phyloP scores from a whole-genome alignment of 2,329 filamentous ascomycete genomes.

The Hymenoscyphus salicellus region DNA sequence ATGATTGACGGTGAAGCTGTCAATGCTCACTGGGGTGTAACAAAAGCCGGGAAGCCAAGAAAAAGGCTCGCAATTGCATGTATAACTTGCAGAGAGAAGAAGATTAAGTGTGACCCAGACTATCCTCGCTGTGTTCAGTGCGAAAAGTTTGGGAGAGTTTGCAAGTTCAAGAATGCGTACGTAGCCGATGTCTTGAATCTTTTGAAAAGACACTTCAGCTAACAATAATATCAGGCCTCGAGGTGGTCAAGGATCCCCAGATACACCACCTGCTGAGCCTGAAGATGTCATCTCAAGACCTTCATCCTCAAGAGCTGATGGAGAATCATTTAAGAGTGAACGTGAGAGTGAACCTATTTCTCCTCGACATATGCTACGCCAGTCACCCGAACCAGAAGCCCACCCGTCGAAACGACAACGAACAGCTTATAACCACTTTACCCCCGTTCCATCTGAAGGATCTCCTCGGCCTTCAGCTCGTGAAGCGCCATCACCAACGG shows the following conservation, averaged over 20 bases:
- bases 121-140: slow-evolving; percentile 86
- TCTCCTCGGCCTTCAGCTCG: slow-evolving; percentile 29
- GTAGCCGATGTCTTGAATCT: slow-evolving; percentile 37
- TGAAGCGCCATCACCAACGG: slow-evolving; percentile 25
- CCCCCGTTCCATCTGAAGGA: slow-evolving; percentile 33
- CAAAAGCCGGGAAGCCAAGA: slow-evolving; percentile 88
- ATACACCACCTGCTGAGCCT: slow-evolving; percentile 35
- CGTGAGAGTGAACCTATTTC: slow-evolving; percentile 32
- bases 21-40: slow-evolving; percentile 90
- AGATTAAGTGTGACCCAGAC: slow-evolving; percentile 93
- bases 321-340: slow-evolving; percentile 32
- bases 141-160: slow-evolving; percentile 82
- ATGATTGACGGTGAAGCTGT: slow-evolving; percentile 82
- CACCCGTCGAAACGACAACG: slow-evolving; percentile 34
- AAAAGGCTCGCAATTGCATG: slow-evolving; percentile 92
- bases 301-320: slow-evolving; percentile 31
- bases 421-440: slow-evolving; percentile 33
- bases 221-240: slow-evolving; percentile 38
- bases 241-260: slow-evolving; percentile 37
- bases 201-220: slow-evolving; percentile 29
- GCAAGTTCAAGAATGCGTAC: slow-evolving; percentile 83
- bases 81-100: slow-evolving; percentile 90
- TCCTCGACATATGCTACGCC: slow-evolving; percentile 26
- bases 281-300: slow-evolving; percentile 32
- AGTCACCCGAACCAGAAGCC: slow-evolving; percentile 31